phyloP scores from a whole-genome alignment of 192 early-diverging fungal species.

The Rhizoclosmatium sp. region DNA sequence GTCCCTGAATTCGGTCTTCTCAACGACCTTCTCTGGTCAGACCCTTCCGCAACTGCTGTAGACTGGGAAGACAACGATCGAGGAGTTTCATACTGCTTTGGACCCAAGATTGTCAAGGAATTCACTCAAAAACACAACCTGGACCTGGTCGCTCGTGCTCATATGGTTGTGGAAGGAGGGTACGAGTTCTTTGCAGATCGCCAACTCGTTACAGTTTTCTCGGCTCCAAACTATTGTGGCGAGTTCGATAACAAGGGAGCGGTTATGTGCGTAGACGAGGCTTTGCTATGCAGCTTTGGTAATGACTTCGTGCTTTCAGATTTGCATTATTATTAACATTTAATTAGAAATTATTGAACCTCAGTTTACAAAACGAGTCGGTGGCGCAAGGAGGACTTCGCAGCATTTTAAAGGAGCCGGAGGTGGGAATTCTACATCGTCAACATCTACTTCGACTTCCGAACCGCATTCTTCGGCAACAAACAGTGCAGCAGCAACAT shows the following conservation, averaged over 20 bases:
- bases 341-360: conserved; percentile 24
- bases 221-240: conserved; percentile 96
- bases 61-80: conserved; percentile 96
- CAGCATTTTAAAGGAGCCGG: conserved; percentile 19
- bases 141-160: conserved; percentile 85
- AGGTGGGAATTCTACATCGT: not conserved
- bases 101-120: conserved; percentile 80
- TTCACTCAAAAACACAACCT: conserved; percentile 88
- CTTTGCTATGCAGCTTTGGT: conserved; percentile 89
- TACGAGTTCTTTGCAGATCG: conserved; percentile 96
- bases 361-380: conserved; percentile 25
- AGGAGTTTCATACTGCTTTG: conserved; percentile 94
- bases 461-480: no score
- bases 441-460: no score
- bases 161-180: conserved; percentile 92
- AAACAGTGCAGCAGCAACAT: no score
- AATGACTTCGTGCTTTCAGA: not conserved
- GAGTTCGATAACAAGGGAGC: conserved; percentile 86
- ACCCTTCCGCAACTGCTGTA: conserved; percentile 79
- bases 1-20: conserved; percentile 92
- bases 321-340: not conserved
- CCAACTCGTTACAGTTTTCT: conserved; percentile 91
- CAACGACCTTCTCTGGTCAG: conserved; percentile 92
- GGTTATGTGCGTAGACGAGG: conserved; percentile 89
- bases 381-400: conserved; percentile 11